Base-by-base conservation (phyloP, 352 stramenopile species). In the Phytophthora melonis region DNA sequence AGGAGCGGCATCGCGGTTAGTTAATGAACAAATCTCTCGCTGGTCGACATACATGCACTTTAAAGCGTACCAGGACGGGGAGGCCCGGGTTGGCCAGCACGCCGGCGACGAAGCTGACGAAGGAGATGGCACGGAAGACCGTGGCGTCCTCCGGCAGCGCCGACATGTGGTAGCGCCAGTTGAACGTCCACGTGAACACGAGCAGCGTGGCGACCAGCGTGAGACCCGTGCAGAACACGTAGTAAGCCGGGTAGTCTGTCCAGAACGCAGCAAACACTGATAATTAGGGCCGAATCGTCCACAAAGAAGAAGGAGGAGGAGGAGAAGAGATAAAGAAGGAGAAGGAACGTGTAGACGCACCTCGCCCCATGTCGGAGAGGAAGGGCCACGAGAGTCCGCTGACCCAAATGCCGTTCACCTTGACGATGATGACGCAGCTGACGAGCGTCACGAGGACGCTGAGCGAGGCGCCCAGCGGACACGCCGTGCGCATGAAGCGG, bases 361-460 rank as follows among this genome's bases (percentile, higher is more conserved):
- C 83, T 78, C 83, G 79, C 23, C 83, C 83, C 74, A 87, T 91
- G 62, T 89, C 81, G 27, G 83, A 91, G 47, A 91, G 79, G 72
- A 86, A 91, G 10, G 83, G 83, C 83, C 83, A 91, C 14, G 74
- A 67, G 47, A 91, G 78, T 52, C 81, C 79, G 30, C 79, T 81
- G 49, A 86, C 72, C 69, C 83, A 91, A 67, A 82, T 86, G 74
- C 83, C 19, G 43, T 84, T 81, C 58, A 59, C 69, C 61, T 89
- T 88, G 70, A 86, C 76, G 71, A 88, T 91, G 69, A 85, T 78
- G 53, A 89, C 75, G 36, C 83, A 91, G 30, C 49, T 82, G 18
- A 91, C 70, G 41, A 91, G 71, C 32, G 83, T 88, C 41, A 78
- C 62, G 55, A 91, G 64, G 50, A 82, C 62, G 60, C 75, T 76